A percentile compares a stretch with the other conserved stretches of the same genome.
Conservation (phyloP, 176 grass and related monocot species). For the Saccharum spontaneum region DNA sequence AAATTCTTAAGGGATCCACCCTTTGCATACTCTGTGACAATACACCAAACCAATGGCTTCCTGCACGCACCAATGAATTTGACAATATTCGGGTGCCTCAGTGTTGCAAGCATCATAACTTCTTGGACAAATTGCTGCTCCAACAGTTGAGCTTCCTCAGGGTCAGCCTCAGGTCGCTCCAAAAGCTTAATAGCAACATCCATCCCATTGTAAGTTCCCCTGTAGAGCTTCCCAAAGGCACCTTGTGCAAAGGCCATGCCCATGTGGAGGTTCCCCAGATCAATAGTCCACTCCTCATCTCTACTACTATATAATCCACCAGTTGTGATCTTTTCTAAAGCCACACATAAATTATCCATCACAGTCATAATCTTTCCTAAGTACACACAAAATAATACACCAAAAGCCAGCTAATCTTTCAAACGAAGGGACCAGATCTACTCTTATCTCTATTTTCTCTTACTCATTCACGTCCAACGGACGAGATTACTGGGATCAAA, state of each 20-base stretch:
- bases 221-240: slow-evolving; percentile 81
- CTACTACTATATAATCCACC: too few species aligned
- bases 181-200: slow-evolving; percentile 86
- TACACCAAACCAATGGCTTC: slow-evolving; percentile 81
- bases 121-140: slow-evolving; percentile 85
- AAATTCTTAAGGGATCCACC: slow-evolving; percentile 79
- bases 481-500: too few species aligned
- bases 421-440: too few species aligned
- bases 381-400: too few species aligned
- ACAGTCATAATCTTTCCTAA: too few species aligned
- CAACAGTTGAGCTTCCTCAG: slow-evolving; percentile 50
- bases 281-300: slow-evolving; percentile 81
- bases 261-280: slow-evolving; percentile 69
- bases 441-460: too few species aligned
- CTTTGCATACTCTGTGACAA: slow-evolving; percentile 78
- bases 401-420: too few species aligned
- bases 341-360: too few species aligned
- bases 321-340: too few species aligned
- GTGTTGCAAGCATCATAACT: slow-evolving; percentile 78
- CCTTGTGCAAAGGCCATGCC: slow-evolving; percentile 78
- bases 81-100: slow-evolving; percentile 73
- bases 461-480: too few species aligned
- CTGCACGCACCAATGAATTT: slow-evolving; percentile 78
- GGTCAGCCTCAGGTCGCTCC: slow-evolving; percentile 71
- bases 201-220: slow-evolving; percentile 69